Evolutionary conservation across 2,329 filamentous ascomycete species (phyloP), one percentile per base, ranked within the genome.

Genomic region (Alternaria sp.): DNA sequence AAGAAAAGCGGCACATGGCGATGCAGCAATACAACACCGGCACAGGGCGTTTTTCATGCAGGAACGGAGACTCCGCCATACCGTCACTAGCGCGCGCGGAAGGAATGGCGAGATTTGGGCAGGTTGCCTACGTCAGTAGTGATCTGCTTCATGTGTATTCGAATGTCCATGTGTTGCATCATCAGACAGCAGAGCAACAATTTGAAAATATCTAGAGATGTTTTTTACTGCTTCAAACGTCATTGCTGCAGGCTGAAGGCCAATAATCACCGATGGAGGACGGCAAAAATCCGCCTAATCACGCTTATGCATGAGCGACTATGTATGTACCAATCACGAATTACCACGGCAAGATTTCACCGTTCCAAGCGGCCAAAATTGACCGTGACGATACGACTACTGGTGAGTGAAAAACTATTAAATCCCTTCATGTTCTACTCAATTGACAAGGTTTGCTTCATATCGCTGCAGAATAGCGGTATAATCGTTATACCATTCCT

Each of bases 401-500:
- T 16, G 32, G 7, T 27, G 25, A 27, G 25, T 27, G 25, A 27
- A 9, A 27, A 38, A 20, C 25, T 53, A 44, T 43, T 10, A 30
- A 48, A 10, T 3, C 10, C 4, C 20, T 27, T 22, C 11, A 9
- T 32, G 18, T 44, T 7, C 57, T 43, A 44, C 25, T 27, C 7
- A 40, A 20, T 48, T 59, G 18, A 28, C 60, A 20, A 71, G 14
- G 10, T 60, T 63, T 18, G 61, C 57, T 62, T 74, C 61, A n/a
- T 74, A 74, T 20, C 68, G 68, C 55, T 43, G 54, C 38, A 74
- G 41, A 32, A 74, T 73, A 12, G 62, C 59, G 27, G 43, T 63
- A 34, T 71, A 74, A 43, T 74, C 68, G 11, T 65, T 64, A 27
- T 72, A 68, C 71, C 71, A 74, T 18, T 68, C 58, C 59, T 68